Percentiles rank a stretch among this genome's conserved stretches.
These are phyloP conservation scores for Durusdinium trenchii DNA, from an alignment of 73 alveolate species.

Conservation along the genomic window DNA sequence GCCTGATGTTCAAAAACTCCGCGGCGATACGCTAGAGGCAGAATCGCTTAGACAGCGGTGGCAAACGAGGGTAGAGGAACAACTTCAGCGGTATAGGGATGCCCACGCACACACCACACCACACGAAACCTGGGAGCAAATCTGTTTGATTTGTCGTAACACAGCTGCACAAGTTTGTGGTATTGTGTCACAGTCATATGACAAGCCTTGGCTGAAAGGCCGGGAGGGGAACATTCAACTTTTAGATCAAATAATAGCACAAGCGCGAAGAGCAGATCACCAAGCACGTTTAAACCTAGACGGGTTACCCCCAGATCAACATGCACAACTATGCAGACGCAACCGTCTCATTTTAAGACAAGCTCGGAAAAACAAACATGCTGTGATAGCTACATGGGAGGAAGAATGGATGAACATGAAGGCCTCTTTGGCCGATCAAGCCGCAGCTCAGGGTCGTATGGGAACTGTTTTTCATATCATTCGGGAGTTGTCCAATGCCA, in stretches of 20 bases:
- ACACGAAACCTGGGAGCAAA: neutral
- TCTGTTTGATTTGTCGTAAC: neutral
- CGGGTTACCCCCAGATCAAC: neutral
- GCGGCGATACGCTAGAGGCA: neutral
- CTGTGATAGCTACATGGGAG: neutral
- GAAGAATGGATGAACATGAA: neutral
- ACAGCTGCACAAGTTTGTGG: conserved; percentile 1
- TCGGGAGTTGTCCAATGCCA: neutral
- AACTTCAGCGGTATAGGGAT: neutral
- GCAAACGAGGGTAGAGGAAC: neutral
- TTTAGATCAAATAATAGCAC: neutral
- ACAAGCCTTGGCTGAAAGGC: conserved; percentile 34
- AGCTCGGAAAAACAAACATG: neutral
- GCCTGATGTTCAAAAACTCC: neutral
- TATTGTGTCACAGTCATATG: neutral
- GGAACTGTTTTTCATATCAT: neutral
- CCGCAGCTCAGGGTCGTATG: neutral
- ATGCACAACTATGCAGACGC: neutral
- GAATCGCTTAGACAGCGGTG: neutral
- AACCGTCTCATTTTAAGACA: neutral
- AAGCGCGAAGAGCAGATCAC: neutral
- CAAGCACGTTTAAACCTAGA: neutral
- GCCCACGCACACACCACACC: neutral
- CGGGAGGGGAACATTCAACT: neutral
- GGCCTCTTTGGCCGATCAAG: neutral